phyloP scores from a whole-genome alignment of 176 grass and related monocot species.

The Oryza officinalis region DNA sequence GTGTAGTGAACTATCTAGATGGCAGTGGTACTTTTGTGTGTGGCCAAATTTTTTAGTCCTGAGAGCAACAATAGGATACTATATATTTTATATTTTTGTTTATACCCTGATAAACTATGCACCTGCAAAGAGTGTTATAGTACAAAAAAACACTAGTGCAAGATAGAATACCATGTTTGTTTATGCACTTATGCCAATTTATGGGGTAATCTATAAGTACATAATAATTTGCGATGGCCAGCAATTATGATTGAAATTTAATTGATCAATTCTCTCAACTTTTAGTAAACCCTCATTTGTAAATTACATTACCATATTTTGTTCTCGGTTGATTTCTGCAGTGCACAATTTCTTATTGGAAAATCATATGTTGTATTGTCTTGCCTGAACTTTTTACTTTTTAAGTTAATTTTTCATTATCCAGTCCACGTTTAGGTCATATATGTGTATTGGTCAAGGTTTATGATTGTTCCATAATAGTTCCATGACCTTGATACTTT shows the following conservation, averaged over 20 bases:
- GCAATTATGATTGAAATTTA: background rate
- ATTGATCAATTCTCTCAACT: background rate
- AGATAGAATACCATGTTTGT: background rate
- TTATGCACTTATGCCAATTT: background rate
- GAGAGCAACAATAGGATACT: background rate
- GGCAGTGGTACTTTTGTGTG: background rate
- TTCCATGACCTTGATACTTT: background rate
- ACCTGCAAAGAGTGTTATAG: background rate
- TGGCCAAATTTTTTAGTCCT: background rate
- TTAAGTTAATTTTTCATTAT: background rate
- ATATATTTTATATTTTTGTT: background rate
- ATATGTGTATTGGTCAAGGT: background rate
- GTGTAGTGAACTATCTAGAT: conserved; percentile 8
- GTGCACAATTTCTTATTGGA: background rate
- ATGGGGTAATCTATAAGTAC: background rate
- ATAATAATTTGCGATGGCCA: background rate
- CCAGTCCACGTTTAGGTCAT: background rate
- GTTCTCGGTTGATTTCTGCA: background rate
- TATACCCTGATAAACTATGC: background rate
- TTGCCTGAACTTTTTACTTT: background rate
- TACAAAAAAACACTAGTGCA: background rate
- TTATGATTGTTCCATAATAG: conserved; percentile 8
- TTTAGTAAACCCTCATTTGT: background rate
- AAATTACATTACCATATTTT: background rate
- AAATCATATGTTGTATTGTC: background rate